Evolutionary conservation across 2,329 filamentous ascomycete species (phyloP).

Genomic region (Cyanodermella asteris): DNA sequence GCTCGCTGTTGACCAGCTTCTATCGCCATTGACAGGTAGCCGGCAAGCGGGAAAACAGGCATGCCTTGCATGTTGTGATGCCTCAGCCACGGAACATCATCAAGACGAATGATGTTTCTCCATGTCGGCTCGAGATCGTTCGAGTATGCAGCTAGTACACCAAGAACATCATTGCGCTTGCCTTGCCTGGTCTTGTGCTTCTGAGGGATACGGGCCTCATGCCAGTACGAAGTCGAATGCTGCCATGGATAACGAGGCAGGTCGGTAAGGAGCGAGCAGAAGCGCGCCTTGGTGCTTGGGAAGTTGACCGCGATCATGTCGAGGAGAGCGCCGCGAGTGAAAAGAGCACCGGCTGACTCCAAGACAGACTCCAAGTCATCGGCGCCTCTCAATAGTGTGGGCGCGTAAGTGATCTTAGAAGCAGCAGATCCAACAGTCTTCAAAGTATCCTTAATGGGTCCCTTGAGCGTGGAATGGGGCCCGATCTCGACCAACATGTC

Average conservation of each 20-base stretch:
- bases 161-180: constrained; percentile 8
- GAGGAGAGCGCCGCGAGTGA: background rate
- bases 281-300: background rate
- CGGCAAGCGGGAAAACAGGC: constrained; percentile 5
- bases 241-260: constrained; percentile 4
- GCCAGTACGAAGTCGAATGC: constrained; percentile 8
- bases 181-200: constrained; percentile 3
- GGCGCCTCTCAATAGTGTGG: background rate
- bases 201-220: constrained; percentile 8
- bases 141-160: constrained; percentile 2
- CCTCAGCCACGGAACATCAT: constrained; percentile 5
- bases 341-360: background rate
- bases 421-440: constrained; percentile 6
- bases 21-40: constrained; percentile 6
- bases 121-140: constrained; percentile 4
- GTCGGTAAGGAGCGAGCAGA: constrained; percentile 2
- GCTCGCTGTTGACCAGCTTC: constrained; percentile 10
- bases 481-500: constrained; percentile 5
- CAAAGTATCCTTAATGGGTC: constrained; percentile 1
- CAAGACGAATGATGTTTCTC: constrained; percentile 2
- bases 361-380: background rate
- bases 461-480: constrained; percentile 3
- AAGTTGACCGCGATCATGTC: constrained; percentile 5
- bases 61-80: constrained; percentile 4
- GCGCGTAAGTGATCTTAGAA: constrained; percentile 1